Evolutionary conservation across 495 filamentous ascomycete genomes (phyloP).

Genomic region (Penicillium odoratum): DNA sequence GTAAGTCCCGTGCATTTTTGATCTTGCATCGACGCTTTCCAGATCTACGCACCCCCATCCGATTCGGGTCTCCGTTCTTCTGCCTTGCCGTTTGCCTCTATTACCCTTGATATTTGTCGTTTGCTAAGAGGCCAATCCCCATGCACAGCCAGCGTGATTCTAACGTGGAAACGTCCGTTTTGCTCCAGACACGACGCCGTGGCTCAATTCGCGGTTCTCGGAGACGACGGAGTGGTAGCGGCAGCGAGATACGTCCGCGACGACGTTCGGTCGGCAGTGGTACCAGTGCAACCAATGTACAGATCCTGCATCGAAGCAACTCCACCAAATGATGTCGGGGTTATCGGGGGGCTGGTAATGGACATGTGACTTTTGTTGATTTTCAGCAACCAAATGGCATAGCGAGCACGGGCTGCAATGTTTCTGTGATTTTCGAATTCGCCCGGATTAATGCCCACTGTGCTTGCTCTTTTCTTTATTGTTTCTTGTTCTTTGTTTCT

Average conservation of each 20-base stretch:
- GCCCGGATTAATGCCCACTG: constrained; percentile 27
- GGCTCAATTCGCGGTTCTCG: constrained; percentile 42
- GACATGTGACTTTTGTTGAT: constrained; percentile 32
- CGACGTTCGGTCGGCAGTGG: constrained; percentile 45
- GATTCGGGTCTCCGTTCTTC: constrained; percentile 12
- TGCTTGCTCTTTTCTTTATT: constrained; percentile 11
- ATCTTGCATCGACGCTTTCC: constrained; percentile 23
- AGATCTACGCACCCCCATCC: constrained; percentile 17
- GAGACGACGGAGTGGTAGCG: constrained; percentile 49
- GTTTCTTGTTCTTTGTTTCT: constrained; percentile 21
- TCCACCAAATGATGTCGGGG: constrained; percentile 39
- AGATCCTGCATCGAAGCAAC: constrained; percentile 49
- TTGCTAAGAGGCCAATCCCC: constrained; percentile 44
- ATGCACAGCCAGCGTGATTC: constrained; percentile 51
- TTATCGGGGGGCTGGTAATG: constrained; percentile 31
- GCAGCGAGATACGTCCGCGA: constrained; percentile 46
- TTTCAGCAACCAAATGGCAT: constrained; percentile 40
- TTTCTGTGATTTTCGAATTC: constrained; percentile 28
- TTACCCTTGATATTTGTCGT: constrained; percentile 32
- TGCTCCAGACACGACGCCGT: constrained; percentile 52
- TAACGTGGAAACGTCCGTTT: constrained; percentile 52
- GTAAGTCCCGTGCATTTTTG: constrained; percentile 40
- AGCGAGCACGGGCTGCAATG: constrained; percentile 44
- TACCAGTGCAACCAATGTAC: constrained; percentile 37
- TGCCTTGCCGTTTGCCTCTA: constrained; percentile 16